A percentile compares a stretch with the other conserved stretches of the same genome.
phyloP scores from a whole-genome alignment of 2,329 filamentous ascomycete species.

The Ophioceras dolichostomum region DNA sequence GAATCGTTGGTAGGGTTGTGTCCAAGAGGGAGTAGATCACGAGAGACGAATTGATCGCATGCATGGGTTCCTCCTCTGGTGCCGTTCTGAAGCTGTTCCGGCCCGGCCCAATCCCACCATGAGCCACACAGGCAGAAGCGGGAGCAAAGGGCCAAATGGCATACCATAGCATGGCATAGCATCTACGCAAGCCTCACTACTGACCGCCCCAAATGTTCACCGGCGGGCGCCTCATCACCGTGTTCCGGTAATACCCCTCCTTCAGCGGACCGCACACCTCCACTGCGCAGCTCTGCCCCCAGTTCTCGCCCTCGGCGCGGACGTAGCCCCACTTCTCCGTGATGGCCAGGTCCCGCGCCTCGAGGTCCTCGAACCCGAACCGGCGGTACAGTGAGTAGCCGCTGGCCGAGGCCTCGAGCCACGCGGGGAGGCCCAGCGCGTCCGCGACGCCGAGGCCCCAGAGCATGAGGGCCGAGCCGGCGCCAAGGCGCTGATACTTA shows the following conservation, averaged over 20 bases:
- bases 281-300: conserved; percentile 12
- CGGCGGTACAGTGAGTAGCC: conserved; percentile 16
- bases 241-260: conserved; percentile 10
- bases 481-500: conserved; percentile 12
- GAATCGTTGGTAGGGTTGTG: no score
- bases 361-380: conserved; percentile 14
- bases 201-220: no score
- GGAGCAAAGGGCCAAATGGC: no score
- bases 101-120: no score
- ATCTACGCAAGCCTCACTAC: no score
- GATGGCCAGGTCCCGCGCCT: conserved; percentile 12
- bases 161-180: no score
- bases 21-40: no score
- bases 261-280: conserved; percentile 9
- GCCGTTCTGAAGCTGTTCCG: no score
- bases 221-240: conserved; percentile 14
- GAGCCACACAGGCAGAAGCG: no score
- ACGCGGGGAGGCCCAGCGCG: conserved; percentile 9
- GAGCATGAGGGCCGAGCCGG: conserved; percentile 13
- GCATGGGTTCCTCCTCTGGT: no score
- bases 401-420: conserved; percentile 14
- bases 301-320: conserved; percentile 10
- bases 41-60: no score
- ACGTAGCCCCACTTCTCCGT: conserved; percentile 8
- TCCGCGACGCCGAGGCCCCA: conserved; percentile 15